Evolutionary conservation across 345 rosid genomes (phyloP), one percentile per base, ranked within the genome.

Genomic region (Acer yangbiense): DNA sequence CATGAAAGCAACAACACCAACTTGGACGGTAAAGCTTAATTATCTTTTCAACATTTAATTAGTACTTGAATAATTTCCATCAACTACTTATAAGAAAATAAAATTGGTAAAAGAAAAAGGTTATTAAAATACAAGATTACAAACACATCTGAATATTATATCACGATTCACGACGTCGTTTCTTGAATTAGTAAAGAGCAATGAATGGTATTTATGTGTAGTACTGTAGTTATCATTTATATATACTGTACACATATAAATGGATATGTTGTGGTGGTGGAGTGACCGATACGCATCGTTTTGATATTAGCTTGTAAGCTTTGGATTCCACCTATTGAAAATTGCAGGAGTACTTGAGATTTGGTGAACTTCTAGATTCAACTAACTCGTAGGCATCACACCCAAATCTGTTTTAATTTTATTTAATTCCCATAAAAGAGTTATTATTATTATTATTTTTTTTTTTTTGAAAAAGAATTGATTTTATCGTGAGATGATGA

Each of bases 321-420:
- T 80, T 32, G 83, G 83, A 76, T 80, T 71, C 83, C 75, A 29
- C 21, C 70, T 60, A 10, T 52, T 62, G 32, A 63, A 75, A 63
- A 50, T 62, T 64, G 68, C 58, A 65, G 77, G 76, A 25, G 73
- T 65, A 35, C 6, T 35, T 66, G 77, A 76, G 76, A 80, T 80
- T 71, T 80, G 83, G 77, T 76, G 39, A 75, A 43, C 67, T 39
- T 27, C 61, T 70, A 35, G 32, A 23, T 21, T 43, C 72, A 76
- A 67, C 72, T 8, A 76, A 67, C 65, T 20, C 32, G 16, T 7
- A 20, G 9, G 9, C 65, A 35, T 55, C 66, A 35, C 20, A 10
- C 39, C 17, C 54, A 69, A 46, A 46, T 50, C 60, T 4, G 43
- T 74, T 65, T 27, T 29, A 50, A 39, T 11, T 9, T 27, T 13